These are phyloP conservation scores for Dimocarpus longan DNA, from an alignment of 345 rosid genomes.

Conservation along the genomic window DNA sequence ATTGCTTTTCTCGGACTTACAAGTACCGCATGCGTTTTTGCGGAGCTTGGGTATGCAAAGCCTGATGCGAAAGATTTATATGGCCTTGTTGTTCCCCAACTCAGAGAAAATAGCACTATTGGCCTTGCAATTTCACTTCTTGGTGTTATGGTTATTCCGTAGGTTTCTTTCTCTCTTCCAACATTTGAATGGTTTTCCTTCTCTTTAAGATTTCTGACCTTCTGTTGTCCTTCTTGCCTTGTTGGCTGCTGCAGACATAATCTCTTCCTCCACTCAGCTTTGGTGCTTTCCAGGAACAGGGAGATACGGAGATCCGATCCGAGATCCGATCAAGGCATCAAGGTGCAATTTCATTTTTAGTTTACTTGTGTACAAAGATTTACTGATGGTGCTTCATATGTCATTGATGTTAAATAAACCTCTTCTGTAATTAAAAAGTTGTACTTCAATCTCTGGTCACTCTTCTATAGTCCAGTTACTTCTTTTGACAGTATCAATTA, in stretches of 20 bases:
- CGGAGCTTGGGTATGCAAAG: slow-evolving; percentile 81
- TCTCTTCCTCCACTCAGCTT: slow-evolving; percentile 92
- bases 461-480: not conserved
- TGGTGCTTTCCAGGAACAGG: slow-evolving; percentile 90
- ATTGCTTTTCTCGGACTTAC: slow-evolving; percentile 82
- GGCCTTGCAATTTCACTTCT: slow-evolving; percentile 94
- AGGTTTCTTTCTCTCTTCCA: slow-evolving; percentile 36
- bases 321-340: slow-evolving; percentile 54
- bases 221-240: slow-evolving; percentile 7
- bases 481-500: too few species aligned
- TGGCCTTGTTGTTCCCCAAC: slow-evolving; percentile 91
- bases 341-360: slow-evolving; percentile 38
- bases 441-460: not conserved
- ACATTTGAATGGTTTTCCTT: slow-evolving; percentile 10
- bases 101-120: slow-evolving; percentile 88
- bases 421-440: not conserved
- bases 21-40: slow-evolving; percentile 78
- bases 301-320: slow-evolving; percentile 69
- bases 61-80: slow-evolving; percentile 70
- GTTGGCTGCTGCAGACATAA: slow-evolving; percentile 60
- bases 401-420: not conserved
- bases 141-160: slow-evolving; percentile 99
- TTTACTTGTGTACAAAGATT: not conserved
- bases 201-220: slow-evolving; percentile 9
- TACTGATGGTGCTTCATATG: not conserved